Conservation (phyloP, 2,329 filamentous ascomycete genomes). For the Alternaria hordeiaustralica region DNA sequence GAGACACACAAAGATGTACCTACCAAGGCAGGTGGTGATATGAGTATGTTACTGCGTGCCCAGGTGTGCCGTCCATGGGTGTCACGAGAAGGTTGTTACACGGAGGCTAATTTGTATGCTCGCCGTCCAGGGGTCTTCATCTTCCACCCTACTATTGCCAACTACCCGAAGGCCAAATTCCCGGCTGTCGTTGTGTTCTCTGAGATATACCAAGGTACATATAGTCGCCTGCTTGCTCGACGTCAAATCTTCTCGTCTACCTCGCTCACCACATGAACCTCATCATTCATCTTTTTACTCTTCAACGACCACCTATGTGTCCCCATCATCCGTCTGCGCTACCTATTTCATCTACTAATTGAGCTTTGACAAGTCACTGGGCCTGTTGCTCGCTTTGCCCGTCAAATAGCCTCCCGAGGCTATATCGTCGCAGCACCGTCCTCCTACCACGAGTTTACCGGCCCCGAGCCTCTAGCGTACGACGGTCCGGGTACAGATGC, state of each 20-base stretch:
- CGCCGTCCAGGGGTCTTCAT: slow-evolving; percentile 75
- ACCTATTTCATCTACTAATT: background rate
- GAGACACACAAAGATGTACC: slow-evolving; percentile 66
- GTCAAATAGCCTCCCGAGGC: slow-evolving; percentile 89
- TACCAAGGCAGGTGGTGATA: slow-evolving; percentile 65
- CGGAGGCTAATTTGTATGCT: background rate
- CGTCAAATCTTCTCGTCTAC: background rate
- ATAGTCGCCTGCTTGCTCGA: background rate
- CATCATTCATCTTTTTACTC: background rate
- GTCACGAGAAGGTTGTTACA: slow-evolving; percentile 6
- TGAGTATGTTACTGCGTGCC: slow-evolving; percentile 54
- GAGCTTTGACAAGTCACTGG: slow-evolving; percentile 69
- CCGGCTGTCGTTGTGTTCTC: slow-evolving; percentile 88
- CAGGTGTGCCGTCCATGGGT: background rate
- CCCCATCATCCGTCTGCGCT: background rate
- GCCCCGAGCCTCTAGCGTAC: slow-evolving; percentile 82
- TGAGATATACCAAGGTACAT: slow-evolving; percentile 90
- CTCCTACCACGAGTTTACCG: slow-evolving; percentile 92
- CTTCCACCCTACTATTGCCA: slow-evolving; percentile 83
- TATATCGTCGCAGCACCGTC: slow-evolving; percentile 93
- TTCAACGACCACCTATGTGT: background rate
- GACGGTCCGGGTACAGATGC: slow-evolving; percentile 86
- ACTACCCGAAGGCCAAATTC: slow-evolving; percentile 88
- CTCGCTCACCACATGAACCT: background rate
- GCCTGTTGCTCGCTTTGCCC: slow-evolving; percentile 85